Evolutionary conservation across 1,139 yeast species (phyloP).

Genomic region (Geotrichum bryndzae): DNA sequence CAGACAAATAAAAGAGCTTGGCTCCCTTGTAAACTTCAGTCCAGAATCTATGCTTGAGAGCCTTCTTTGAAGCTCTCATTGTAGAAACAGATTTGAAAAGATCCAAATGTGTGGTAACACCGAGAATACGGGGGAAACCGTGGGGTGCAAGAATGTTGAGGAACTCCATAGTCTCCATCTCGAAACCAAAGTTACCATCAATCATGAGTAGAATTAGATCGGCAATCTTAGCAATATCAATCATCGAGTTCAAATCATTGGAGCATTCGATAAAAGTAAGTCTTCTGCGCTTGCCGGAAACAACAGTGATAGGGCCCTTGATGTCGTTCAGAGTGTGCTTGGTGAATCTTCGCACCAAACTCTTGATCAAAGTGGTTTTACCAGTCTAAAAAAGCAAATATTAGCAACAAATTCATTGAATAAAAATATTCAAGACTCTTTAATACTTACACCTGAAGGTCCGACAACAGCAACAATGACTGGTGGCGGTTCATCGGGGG

Average conservation of each 20-base stretch:
- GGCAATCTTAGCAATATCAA: conserved; percentile 92
- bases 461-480: conserved; percentile 95
- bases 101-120: conserved; percentile 94
- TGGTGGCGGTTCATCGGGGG: conserved; percentile 98
- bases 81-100: conserved; percentile 86
- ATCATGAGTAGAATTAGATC: conserved; percentile 83
- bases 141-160: conserved; percentile 93
- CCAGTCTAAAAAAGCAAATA: conserved; percentile 49
- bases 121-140: conserved; percentile 97
- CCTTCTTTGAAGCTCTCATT: conserved; percentile 83
- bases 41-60: conserved; percentile 94
- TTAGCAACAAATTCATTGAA: neutral
- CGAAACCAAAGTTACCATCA: conserved; percentile 97
- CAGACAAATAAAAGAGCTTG: conserved; percentile 85
- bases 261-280: conserved; percentile 89
- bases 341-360: conserved; percentile 81
- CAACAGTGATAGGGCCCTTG: conserved; percentile 97
- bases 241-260: conserved; percentile 91
- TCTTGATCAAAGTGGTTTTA: conserved; percentile 85
- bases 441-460: conserved; percentile 64
- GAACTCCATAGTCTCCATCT: conserved; percentile 99
- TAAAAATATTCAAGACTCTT: neutral
- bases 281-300: conserved; percentile 89
- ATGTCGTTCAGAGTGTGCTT: conserved; percentile 80
- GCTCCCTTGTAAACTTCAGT: conserved; percentile 99